Percentiles rank a stretch among this genome's conserved stretches.
Evolutionary conservation across 176 grass and related monocot genomes (phyloP).

Genomic region (Typha latifolia): DNA sequence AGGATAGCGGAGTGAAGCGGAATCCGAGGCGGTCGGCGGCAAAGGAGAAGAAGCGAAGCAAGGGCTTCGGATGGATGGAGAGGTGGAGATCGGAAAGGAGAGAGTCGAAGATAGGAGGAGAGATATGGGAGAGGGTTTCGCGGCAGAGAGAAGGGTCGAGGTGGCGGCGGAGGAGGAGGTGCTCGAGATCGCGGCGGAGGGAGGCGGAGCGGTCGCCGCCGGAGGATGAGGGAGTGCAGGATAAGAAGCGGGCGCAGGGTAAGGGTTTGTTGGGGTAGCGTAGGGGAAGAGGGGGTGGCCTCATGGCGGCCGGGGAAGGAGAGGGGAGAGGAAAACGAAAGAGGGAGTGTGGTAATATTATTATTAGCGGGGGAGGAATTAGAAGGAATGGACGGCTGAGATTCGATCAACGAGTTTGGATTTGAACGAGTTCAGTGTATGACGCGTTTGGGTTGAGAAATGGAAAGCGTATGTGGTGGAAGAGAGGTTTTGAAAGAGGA

Average conservation of each 20-base stretch:
- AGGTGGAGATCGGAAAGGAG: constrained; percentile 11
- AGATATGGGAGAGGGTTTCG: constrained; percentile 12
- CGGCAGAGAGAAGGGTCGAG: constrained; percentile 16
- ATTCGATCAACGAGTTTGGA: constrained; percentile 13
- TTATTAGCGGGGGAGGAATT: neutral
- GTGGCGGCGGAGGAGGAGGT: constrained; percentile 15
- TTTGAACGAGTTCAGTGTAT: neutral
- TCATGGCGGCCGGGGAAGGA: constrained; percentile 41
- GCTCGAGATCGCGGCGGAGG: constrained; percentile 28
- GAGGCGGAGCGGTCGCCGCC: constrained; percentile 18
- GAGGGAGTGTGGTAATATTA: neutral
- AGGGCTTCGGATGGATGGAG: constrained; percentile 18
- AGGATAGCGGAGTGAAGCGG: constrained; percentile 36
- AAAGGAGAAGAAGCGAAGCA: constrained; percentile 41
- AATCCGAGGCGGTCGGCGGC: constrained; percentile 9
- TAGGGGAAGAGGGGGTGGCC: constrained; percentile 17
- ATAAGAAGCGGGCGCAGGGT: constrained; percentile 20
- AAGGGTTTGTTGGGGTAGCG: constrained; percentile 12
- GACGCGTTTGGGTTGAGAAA: neutral
- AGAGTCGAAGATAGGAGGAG: constrained; percentile 1
- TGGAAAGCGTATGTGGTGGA: neutral
- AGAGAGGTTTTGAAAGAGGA: too few species aligned
- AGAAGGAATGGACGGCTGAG: neutral
- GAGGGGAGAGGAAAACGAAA: constrained; percentile 3
- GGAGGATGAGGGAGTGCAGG: constrained; percentile 21